Evolutionary conservation across 176 grass and related monocot genomes (phyloP).

Genomic region (Raddia distichophylla): DNA sequence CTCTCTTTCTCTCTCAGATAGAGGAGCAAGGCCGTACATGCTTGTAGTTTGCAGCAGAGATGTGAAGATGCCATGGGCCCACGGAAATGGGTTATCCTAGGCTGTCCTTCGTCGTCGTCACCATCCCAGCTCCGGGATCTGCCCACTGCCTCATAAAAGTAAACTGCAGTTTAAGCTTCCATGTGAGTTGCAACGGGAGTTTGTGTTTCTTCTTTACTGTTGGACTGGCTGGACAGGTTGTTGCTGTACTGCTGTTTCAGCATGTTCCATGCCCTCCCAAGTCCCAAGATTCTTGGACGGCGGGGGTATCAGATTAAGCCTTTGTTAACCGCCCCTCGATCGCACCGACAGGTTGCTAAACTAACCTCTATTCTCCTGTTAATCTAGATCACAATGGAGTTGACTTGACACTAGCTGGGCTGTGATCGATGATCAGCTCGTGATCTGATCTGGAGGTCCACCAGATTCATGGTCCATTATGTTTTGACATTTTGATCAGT

Average conservation of each 20-base stretch:
- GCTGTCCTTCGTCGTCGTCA: conserved; percentile 46
- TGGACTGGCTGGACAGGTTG: conserved; percentile 37
- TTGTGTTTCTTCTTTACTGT: conserved; percentile 8
- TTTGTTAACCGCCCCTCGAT: conserved; percentile 30
- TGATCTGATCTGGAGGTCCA: conserved; percentile 37
- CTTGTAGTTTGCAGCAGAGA: conserved; percentile 54
- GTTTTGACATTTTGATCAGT: conserved; percentile 37
- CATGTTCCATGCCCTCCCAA: conserved; percentile 50
- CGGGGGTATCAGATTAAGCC: conserved; percentile 41
- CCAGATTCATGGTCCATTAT: conserved; percentile 3
- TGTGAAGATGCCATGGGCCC: conserved; percentile 60
- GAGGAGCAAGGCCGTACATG: conserved; percentile 57
- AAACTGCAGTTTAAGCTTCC: conserved; percentile 47
- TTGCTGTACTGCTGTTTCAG: conserved; percentile 29
- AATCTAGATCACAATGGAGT: conserved; percentile 34
- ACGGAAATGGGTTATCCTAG: conserved; percentile 45
- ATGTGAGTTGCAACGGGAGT: conserved; percentile 43
- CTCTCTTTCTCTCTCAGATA: not conserved
- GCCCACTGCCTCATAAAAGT: conserved; percentile 41
- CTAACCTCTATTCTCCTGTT: conserved; percentile 29
- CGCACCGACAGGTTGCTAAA: conserved; percentile 56
- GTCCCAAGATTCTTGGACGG: conserved; percentile 50
- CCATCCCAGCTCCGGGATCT: conserved; percentile 44
- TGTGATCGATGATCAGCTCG: conserved; percentile 41
- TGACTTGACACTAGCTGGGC: conserved; percentile 42